A percentile compares a stretch with the other conserved stretches of the same genome.
Conservation (phyloP, 345 rosid species). For the Salix brachista region DNA sequence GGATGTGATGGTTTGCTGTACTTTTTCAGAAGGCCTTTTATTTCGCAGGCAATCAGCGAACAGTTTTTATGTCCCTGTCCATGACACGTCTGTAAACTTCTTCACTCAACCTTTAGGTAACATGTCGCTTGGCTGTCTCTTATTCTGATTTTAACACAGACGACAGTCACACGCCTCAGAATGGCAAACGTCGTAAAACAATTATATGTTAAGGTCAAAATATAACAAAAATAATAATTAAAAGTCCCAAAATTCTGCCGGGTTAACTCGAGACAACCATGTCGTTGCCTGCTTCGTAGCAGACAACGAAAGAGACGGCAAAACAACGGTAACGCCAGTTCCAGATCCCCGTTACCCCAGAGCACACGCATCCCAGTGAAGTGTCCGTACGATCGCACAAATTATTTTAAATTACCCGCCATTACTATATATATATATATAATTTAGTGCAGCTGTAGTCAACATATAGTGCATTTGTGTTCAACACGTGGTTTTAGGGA, state of each 20-base stretch:
- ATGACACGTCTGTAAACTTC: constrained; percentile 3
- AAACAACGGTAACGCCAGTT: constrained; percentile 28
- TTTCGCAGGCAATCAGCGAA: background rate
- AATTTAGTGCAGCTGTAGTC: background rate
- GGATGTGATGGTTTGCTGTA: constrained; percentile 5
- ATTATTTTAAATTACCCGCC: background rate
- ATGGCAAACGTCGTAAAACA: constrained; percentile 25
- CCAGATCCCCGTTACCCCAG: constrained; percentile 23
- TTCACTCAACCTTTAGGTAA: background rate
- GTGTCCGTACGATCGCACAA: background rate
- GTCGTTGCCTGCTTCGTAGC: constrained; percentile 69
- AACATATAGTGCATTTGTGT: no score
- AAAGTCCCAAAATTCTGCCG: constrained; percentile 40
- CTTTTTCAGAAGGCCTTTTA: background rate
- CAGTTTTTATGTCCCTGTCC: constrained; percentile 8
- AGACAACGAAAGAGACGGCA: constrained; percentile 55
- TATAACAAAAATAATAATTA: background rate
- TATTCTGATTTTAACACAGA: constrained; percentile 17
- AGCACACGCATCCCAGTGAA: constrained; percentile 30
- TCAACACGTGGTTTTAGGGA: no score
- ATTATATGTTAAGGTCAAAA: constrained; percentile 8
- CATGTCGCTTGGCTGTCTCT: background rate
- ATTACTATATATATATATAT: no score
- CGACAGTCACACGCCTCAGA: constrained; percentile 10
- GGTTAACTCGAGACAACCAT: constrained; percentile 49